Evolutionary conservation across 83 land plant species (phyloP), one percentile per base, ranked within the genome.

Genomic region (Isoetes engelmannii): DNA sequence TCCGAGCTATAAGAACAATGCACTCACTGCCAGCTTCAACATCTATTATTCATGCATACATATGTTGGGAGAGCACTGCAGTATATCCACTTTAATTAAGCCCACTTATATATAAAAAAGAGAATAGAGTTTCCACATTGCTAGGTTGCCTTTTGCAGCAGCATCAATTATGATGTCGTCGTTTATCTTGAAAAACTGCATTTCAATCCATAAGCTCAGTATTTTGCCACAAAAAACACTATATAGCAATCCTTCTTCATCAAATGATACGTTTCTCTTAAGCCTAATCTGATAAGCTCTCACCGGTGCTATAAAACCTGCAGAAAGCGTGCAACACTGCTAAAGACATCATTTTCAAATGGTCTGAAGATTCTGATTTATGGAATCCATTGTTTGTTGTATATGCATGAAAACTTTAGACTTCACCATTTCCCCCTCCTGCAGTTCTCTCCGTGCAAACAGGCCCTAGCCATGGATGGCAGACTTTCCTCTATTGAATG

Each of bases 391-490:
- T 28, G 37, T 28, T 2, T 28, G 2, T 28, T 69, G n/a, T 7
- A 42, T 13, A 43, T 21, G 6, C 19, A 10, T 69, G 6, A 2
- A 57, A 10, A 18, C 20, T 28, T 47, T 20, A 18, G 5, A 44
- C 10, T 55, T 61, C 83, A 90, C 96, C 86, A 90, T 90, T 68
- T 90, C 92, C 78, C 96, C 96, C 79, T 90, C 96, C 78, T 80
- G 84, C 56, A 90, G 85, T 60, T 61, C 72, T 49, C 84, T 63
- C 20, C 89, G 89, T 10, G 96, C 96, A 79, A 90, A 90, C 46
- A 90, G 85, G 19, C 96, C 96, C 96, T 92, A 90, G 57, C 96
- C 89, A 82, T 90, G 96, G 79, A 90, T 90, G 8, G 84, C 87
- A 47, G 96, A 90, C 77, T 81, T 79, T 66, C 96, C 96, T n/a